Evolutionary conservation across 1,284 basidiomycete genomes (phyloP), one percentile per base, ranked within the genome.

Genomic region (Cutaneotrichosporon sp.): DNA sequence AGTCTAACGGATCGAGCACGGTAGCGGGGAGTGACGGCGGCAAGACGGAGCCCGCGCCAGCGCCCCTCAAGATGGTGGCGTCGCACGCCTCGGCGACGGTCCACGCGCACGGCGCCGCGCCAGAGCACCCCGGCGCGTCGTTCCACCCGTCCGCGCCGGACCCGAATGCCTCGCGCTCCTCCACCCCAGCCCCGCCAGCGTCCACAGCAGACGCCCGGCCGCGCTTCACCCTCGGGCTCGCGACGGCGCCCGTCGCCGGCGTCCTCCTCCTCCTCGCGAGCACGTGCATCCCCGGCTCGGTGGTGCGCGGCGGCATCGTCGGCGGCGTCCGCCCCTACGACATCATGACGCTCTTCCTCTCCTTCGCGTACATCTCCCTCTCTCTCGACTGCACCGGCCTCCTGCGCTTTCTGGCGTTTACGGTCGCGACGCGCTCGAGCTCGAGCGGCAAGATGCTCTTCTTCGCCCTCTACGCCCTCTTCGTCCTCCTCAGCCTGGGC

Each of bases 311-410:
- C 59, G 94, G 94, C 13, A 84, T 85, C 43, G 82, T 83, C 1
- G 80, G 80, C 3, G 89, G 89, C 3, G 85, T 97, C 43, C 86
- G 91, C 67, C 95, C 95, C 0, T 91, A 95, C 72, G 92, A 97
- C 76, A 93, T 98, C 64, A 86, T 98, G 77, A 90, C 92, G 29
- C 82, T 98, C 4, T 97, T 98, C 80, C 87, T 93, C 67, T 91
- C 90, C 2, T 83, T 98, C 58, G 86, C 94, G 0, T 99, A 98
- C 80, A 90, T 98, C 81, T 88, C 95, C 4, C 89, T 97, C 54
- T 92, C 92, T 0, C 84, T 98, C 42, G 95, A 99, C 72, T 67
- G 67, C 13, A 94, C 92, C 0, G 95, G 95, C 2, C 82, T 95
- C 13, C 83, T 98, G 5, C 87, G 90, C 50, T 90, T 89, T 52